Conservation (phyloP, 2,329 filamentous ascomycete genomes). For the Neocatenulostroma microsporum region DNA sequence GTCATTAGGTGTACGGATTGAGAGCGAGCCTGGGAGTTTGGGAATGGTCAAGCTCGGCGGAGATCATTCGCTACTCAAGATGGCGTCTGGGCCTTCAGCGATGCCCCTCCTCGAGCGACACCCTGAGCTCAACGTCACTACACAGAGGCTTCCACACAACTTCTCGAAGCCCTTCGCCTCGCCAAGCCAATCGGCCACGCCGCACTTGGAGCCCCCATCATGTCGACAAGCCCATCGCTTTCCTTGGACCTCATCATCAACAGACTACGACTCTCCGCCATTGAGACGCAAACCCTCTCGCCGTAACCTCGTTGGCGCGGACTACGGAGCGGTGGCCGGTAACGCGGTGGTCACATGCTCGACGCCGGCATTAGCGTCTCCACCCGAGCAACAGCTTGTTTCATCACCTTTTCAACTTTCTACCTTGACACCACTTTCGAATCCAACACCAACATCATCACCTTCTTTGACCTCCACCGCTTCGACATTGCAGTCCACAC, state of each 20-base stretch:
- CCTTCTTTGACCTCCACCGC: slow-evolving; percentile 13
- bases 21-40: no score
- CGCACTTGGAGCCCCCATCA: slow-evolving; percentile 3
- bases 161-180: slow-evolving; percentile 10
- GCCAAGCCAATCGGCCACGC: slow-evolving; percentile 1
- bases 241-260: not conserved
- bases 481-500: slow-evolving; percentile 12
- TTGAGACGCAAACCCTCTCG: slow-evolving; percentile 9
- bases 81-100: no score
- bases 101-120: slow-evolving; percentile 6
- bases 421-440: slow-evolving; percentile 2
- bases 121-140: slow-evolving; percentile 6
- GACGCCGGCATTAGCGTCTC: not conserved
- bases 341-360: not conserved
- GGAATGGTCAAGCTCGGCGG: no score
- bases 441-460: slow-evolving; percentile 5
- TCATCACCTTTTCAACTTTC: slow-evolving; percentile 4
- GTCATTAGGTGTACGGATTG: no score
- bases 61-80: no score
- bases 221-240: not conserved
- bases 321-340: not conserved
- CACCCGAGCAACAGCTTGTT: not conserved
- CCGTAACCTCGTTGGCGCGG: slow-evolving; percentile 1
- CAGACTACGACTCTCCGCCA: not conserved
- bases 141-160: slow-evolving; percentile 6